Evolutionary conservation across 768 basidiomycete species (phyloP).

Genomic region (Lanmaoa pseudosensibilis): DNA sequence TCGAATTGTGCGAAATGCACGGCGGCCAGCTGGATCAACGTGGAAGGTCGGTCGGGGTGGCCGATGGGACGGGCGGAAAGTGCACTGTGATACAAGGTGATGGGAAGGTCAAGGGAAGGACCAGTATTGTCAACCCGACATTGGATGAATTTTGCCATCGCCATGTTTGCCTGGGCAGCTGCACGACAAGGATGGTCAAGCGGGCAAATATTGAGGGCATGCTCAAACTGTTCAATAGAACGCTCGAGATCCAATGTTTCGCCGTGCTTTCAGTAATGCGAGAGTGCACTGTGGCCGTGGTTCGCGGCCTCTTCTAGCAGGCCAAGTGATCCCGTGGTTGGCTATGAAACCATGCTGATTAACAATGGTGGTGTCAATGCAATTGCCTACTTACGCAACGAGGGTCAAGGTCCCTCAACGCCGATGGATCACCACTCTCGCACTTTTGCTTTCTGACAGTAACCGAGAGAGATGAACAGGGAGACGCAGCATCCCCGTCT

Average conservation of each 20-base stretch:
- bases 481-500: not conserved
- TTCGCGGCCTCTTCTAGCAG: not conserved
- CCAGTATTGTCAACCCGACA: not conserved
- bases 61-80: not conserved
- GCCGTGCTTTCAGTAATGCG: not conserved
- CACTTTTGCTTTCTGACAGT: not conserved
- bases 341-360: not conserved
- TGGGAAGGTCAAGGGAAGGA: not conserved
- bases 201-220: not conserved
- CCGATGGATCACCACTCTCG: not conserved
- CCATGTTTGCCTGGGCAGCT: constrained; percentile 1
- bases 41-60: constrained; percentile 2
- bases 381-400: not conserved
- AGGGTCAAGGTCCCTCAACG: not conserved
- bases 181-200: constrained; percentile 1
- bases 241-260: not conserved
- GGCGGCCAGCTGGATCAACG: not conserved
- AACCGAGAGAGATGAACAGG: not conserved
- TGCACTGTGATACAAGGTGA: not conserved
- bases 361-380: not conserved
- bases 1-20: not conserved
- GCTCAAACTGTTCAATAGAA: not conserved
- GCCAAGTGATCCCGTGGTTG: not conserved
- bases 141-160: not conserved
- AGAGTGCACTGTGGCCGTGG: not conserved